Conservation (phyloP, 106 monocot species). For the Narthecium ossifragum region DNA sequence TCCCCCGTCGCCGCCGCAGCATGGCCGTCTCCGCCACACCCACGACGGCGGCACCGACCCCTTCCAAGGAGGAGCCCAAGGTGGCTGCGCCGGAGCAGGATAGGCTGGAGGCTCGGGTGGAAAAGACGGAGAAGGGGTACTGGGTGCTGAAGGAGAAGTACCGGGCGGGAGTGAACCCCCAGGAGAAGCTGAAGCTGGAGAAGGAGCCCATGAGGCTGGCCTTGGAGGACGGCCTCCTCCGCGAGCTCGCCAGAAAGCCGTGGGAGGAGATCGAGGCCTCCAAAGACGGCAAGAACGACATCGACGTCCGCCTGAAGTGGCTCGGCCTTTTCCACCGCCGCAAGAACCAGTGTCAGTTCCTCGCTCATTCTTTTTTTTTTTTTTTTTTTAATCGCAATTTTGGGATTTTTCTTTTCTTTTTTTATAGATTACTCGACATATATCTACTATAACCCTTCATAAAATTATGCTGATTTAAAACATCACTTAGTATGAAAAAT, state of each 20-base stretch:
- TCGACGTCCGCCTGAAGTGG: conserved; percentile 97
- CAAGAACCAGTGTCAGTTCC: conserved; percentile 76
- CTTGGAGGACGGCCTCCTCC: conserved; percentile 58
- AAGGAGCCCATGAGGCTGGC: conserved; percentile 78
- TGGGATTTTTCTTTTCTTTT: not conserved
- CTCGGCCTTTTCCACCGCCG: conserved; percentile 96
- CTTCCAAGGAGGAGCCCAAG: no score
- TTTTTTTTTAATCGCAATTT: not conserved
- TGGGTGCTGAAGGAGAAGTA: conserved; percentile 88
- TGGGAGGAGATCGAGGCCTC: conserved; percentile 56
- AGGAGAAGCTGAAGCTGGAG: conserved; percentile 88
- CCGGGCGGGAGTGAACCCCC: conserved; percentile 67
- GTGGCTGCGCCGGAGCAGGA: no score
- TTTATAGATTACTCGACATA: not conserved
- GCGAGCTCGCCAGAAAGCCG: conserved; percentile 44
- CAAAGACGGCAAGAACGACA: conserved; percentile 71
- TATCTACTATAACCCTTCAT: no score
- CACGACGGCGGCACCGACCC: not conserved
- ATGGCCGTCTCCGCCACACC: not conserved
- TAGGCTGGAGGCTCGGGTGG: conserved; percentile 66
- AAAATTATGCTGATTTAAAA: no score
- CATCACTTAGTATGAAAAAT: no score
- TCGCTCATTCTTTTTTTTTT: not conserved
- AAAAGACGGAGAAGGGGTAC: conserved; percentile 61
- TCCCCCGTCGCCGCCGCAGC: not conserved